Evolutionary conservation across 1,284 basidiomycete species (phyloP), one percentile per base, ranked within the genome.

Genomic region (Ceratobasidium sp.): DNA sequence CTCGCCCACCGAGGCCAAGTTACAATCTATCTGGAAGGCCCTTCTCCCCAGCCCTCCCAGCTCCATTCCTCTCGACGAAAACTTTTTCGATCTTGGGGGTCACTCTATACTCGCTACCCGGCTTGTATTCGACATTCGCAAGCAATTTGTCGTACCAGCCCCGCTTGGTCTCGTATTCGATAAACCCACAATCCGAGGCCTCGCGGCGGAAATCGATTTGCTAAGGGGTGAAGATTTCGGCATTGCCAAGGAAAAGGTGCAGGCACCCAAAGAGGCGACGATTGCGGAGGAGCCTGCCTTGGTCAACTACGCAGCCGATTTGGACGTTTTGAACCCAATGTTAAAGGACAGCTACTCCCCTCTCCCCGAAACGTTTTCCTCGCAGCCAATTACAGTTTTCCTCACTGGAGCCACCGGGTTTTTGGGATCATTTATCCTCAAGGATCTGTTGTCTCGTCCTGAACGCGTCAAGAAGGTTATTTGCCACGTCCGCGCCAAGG

Each of bases 81-180:
- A 87, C 79, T 99, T 99, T 86, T 99, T 98, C 80, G 97, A 99
- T 79, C 85, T 99, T 32, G 97, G 97, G 42, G 97, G 97, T 1
- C 97, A 99, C 81, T 99, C 97, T 13, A 98, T 99, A 76, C 86
- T 99, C 27, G 97, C 96, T 0, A 99, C 96, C 2, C 89, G 96
- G 32, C 87, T 99, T 72, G 94, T 99, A 74, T 99, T 99, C 77
- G 94, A 98, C 79, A 90, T 99, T 71, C 90, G 97, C 77, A 98
- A 96, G 81, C 82, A 85, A 0, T 96, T 99, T 77, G 90, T 96
- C 13, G 85, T 98, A 47, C 90, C 96, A 71, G 94, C 94, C 1
- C 96, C 97, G 0, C 83, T 99, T 20, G 94, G 95, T 8, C 83
- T 98, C 52, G 89, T 99, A 32, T 99, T 98, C 78, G 93, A 96